Percentiles rank a stretch among this genome's conserved stretches.
Evolutionary conservation across 371 early-diverging fungal species (phyloP).

Genomic region (Furculomyces boomerangus): DNA sequence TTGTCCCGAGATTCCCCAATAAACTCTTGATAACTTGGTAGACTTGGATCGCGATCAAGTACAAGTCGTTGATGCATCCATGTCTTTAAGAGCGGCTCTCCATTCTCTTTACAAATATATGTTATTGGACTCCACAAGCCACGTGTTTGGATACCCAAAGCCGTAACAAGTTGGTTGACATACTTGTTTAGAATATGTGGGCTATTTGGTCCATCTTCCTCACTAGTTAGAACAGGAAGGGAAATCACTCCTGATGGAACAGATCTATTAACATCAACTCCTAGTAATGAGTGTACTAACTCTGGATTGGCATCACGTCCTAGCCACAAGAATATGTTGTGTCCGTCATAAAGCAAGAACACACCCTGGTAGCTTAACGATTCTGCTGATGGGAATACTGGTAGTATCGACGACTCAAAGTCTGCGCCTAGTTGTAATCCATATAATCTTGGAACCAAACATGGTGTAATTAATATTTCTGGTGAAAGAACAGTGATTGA

Average conservation of each 20-base stretch:
- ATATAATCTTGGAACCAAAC: constrained; percentile 60
- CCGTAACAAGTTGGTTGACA: constrained; percentile 16
- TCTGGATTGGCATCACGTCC: constrained; percentile 61
- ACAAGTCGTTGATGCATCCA: constrained; percentile 74
- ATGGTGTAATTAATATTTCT: constrained; percentile 47
- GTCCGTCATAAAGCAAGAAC: constrained; percentile 66
- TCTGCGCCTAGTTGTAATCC: constrained; percentile 39
- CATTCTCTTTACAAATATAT: constrained; percentile 82
- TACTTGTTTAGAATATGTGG: constrained; percentile 19
- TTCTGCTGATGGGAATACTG: constrained; percentile 57
- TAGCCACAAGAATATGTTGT: constrained; percentile 76
- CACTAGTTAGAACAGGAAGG: constrained; percentile 13
- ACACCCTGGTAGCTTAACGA: constrained; percentile 64
- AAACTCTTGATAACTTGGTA: constrained; percentile 70
- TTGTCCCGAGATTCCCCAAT: constrained; percentile 32
- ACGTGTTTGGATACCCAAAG: constrained; percentile 9
- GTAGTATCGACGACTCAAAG: not conserved
- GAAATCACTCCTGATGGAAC: constrained; percentile 16
- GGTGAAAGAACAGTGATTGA: constrained; percentile 54
- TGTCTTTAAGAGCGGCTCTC: constrained; percentile 62
- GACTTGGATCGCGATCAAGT: constrained; percentile 73
- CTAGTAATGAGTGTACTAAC: constrained; percentile 31
- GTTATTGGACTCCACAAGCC: constrained; percentile 23
- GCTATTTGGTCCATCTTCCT: constrained; percentile 1
- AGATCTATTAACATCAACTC: constrained; percentile 8